Evolutionary conservation across 2,329 filamentous ascomycete genomes (phyloP), one percentile per base, ranked within the genome.

Genomic region (Colletotrichum salicis): DNA sequence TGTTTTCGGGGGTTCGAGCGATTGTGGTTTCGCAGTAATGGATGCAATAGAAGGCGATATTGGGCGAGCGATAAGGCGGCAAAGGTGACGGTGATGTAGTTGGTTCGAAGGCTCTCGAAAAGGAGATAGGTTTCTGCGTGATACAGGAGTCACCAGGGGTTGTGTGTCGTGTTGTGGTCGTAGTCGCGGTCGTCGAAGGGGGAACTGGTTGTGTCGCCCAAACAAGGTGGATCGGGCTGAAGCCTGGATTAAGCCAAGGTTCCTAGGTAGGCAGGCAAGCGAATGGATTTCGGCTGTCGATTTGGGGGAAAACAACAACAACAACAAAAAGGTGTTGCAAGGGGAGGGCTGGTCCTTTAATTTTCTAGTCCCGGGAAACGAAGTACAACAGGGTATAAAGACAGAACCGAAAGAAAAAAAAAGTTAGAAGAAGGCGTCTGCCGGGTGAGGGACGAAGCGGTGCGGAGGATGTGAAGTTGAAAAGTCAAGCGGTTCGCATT

Each of bases 361-460:
- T 41, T 48, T 48, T 48, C 41, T 52, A 24, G 27, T 27, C 41
- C 41, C 24, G 41, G 63, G 66, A 65, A 33, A 67, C n/a, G 41
- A 48, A 71, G 61, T 72, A 37, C 60, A 72, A 63, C 67, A 54
- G 62, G 60, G 37, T 60, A 73, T 73, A 70, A 70, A 58, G 54
- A 61, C 33, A 64, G 72, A 60, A 63, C 48, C 48, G 62, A 52
- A 24, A 29, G 5, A 45, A 62, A 27, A 27, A 27, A 29, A 29
- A 45, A 62, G 71, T 56, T 58, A 64, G 60, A 48, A 33, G 60
- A 45, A 27, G 33, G 24, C 52, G 29, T 70, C 58, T 66, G 51
- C 31, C 55, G 19, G 24, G 24, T 33, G 35, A 66, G n/a, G 64
- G 56, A 66, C 61, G 59, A 61, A 72, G 33, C 41, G 27, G 41